These are phyloP conservation scores for Lactifluus volemus DNA, from an alignment of 768 basidiomycete genomes.

Conservation along the genomic window DNA sequence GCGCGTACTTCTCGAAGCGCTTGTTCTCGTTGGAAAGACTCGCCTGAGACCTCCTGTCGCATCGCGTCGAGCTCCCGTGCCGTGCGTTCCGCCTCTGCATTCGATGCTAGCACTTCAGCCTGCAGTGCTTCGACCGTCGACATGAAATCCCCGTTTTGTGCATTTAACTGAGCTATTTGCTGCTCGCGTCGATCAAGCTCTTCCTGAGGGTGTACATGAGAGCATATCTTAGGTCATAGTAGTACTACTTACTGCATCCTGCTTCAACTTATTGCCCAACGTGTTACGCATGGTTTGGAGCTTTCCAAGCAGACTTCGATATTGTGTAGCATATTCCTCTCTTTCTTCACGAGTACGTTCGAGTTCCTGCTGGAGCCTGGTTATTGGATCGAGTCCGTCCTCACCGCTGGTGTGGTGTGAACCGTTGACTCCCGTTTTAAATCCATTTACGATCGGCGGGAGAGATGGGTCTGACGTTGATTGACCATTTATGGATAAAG, in stretches of 20 bases:
- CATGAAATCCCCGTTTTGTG: conserved; percentile 66
- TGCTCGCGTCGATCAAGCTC: conserved; percentile 93
- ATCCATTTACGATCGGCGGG: conserved; percentile 20
- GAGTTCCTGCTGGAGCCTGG: conserved; percentile 65
- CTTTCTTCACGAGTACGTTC: conserved; percentile 74
- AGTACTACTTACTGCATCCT: conserved; percentile 75
- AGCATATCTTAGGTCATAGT: neutral
- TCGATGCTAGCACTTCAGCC: conserved; percentile 65
- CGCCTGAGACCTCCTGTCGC: conserved; percentile 64
- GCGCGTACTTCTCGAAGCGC: conserved; percentile 74
- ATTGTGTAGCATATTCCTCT: conserved; percentile 77
- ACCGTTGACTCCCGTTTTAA: conserved; percentile 21
- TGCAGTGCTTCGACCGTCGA: conserved; percentile 72
- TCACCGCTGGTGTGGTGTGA: conserved; percentile 28
- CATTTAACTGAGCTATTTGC: conserved; percentile 66
- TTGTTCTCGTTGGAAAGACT: conserved; percentile 60
- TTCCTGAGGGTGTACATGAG: conserved; percentile 51
- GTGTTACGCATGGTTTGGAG: conserved; percentile 90
- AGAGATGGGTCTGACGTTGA: conserved; percentile 20
- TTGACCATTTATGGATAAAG: conserved; percentile 25
- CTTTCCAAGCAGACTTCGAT: conserved; percentile 78
- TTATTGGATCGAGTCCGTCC: conserved; percentile 40
- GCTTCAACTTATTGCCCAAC: conserved; percentile 87
- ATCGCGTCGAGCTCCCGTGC: conserved; percentile 61
- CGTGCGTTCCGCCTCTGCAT: conserved; percentile 65